Conservation (phyloP, 768 basidiomycete species). For the Nidula microcarpa region DNA sequence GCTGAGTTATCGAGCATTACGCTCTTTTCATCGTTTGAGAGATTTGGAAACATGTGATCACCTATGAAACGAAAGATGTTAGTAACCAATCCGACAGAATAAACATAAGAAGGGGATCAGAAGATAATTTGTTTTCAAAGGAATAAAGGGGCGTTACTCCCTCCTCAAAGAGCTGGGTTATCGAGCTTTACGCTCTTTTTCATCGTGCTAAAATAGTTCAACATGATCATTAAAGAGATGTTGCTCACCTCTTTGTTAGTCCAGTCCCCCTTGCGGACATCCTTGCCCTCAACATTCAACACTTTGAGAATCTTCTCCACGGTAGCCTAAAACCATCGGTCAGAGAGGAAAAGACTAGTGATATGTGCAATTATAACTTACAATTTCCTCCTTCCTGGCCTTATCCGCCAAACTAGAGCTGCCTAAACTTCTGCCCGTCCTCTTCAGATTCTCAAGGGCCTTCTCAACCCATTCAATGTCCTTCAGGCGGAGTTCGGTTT, state of each 20-base stretch:
- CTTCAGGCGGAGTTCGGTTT: slow-evolving; percentile 90
- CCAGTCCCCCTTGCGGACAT: slow-evolving; percentile 93
- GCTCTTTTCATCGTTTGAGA: slow-evolving; percentile 42
- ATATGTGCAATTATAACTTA: slow-evolving; percentile 25
- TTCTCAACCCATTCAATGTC: slow-evolving; percentile 99
- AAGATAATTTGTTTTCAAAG: slow-evolving; percentile 56
- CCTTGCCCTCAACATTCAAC: slow-evolving; percentile 78
- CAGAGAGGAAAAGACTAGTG: slow-evolving; percentile 1
- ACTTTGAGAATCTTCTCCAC: slow-evolving; percentile 83
- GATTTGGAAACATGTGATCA: too few species aligned
- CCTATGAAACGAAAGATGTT: too few species aligned
- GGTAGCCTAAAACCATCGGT: slow-evolving; percentile 50
- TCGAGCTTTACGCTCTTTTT: slow-evolving; percentile 81
- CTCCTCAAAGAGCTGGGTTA: slow-evolving; percentile 96
- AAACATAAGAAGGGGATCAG: slow-evolving; percentile 26
- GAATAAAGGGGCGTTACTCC: slow-evolving; percentile 84
- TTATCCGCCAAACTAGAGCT: slow-evolving; percentile 84
- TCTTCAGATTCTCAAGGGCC: slow-evolving; percentile 74
- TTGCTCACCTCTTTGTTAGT: slow-evolving; percentile 88
- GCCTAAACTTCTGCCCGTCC: slow-evolving; percentile 66
- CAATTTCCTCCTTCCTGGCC: slow-evolving; percentile 95
- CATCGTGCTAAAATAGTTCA: slow-evolving; percentile 53
- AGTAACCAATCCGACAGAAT: too few species aligned
- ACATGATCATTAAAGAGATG: slow-evolving; percentile 17
- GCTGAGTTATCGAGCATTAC: slow-evolving; percentile 91